These are phyloP conservation scores for Phyllosticta paracitricarpa DNA, from an alignment of 2,329 filamentous ascomycete genomes.

Conservation along the genomic window DNA sequence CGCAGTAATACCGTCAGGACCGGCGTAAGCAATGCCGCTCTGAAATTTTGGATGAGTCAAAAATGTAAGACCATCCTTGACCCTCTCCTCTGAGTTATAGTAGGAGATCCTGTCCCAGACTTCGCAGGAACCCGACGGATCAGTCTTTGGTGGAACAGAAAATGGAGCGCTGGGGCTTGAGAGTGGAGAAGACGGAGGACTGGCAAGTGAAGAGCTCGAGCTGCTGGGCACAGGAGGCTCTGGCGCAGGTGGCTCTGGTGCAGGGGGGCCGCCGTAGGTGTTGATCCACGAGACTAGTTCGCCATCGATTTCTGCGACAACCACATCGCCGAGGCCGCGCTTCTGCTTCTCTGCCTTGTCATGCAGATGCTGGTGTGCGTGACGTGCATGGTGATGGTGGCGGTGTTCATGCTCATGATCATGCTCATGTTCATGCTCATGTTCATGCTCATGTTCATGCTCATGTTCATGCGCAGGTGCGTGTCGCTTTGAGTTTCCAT, in stretches of 20 bases:
- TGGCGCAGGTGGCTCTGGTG: slow-evolving; percentile 13
- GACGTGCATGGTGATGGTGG: slow-evolving; percentile 20
- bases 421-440: too few species aligned
- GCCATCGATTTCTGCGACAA: slow-evolving; percentile 51
- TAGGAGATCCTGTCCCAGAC: slow-evolving; percentile 26
- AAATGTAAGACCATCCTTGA: slow-evolving; percentile 4
- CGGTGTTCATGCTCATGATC: slow-evolving; percentile 20
- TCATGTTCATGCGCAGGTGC: slow-evolving; percentile 18
- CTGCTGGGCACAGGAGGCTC: slow-evolving; percentile 10
- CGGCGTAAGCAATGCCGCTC: neutral
- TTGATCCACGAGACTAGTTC: slow-evolving; percentile 50
- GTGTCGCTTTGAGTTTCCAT: slow-evolving; percentile 21
- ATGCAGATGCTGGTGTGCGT: slow-evolving; percentile 45
- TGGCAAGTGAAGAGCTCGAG: slow-evolving; percentile 14
- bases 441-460: slow-evolving; percentile 20
- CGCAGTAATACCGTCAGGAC: slow-evolving; percentile 34
- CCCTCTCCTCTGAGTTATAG: slow-evolving; percentile 20
- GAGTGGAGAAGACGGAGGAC: neutral
- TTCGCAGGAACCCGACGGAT: neutral
- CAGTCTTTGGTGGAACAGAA: slow-evolving; percentile 12
- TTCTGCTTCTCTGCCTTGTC: slow-evolving; percentile 28
- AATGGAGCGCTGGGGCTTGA: neutral
- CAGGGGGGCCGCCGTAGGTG: slow-evolving; percentile 34
- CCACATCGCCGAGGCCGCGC: slow-evolving; percentile 39
- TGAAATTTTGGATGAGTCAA: neutral